A percentile compares a stretch with the other conserved stretches of the same genome.
These are phyloP conservation scores for Akanthomyces lecanii DNA, from an alignment of 2,329 filamentous ascomycete species.

Conservation along the genomic window DNA sequence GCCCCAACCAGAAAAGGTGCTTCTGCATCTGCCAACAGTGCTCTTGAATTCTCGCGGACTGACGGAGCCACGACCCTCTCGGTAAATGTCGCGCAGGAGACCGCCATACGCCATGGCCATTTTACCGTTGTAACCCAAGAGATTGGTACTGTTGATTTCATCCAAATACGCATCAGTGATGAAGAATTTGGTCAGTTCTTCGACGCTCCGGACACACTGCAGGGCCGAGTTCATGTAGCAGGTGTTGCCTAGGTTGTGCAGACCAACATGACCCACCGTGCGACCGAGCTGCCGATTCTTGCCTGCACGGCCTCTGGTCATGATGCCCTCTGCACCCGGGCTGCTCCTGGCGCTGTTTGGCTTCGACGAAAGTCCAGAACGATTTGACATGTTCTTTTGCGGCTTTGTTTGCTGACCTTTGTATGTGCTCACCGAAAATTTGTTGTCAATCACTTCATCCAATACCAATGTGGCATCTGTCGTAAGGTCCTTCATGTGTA, in stretches of 20 bases:
- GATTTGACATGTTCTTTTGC: constrained; percentile 32
- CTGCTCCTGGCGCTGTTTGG: constrained; percentile 63
- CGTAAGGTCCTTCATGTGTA: constrained; percentile 64
- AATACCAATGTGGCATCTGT: constrained; percentile 74
- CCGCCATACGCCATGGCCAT: constrained; percentile 81
- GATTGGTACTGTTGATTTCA: constrained; percentile 83
- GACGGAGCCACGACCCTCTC: constrained; percentile 63
- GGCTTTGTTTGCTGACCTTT: constrained; percentile 30
- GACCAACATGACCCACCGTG: constrained; percentile 71
- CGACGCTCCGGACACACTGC: constrained; percentile 89
- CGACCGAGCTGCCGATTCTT: constrained; percentile 67
- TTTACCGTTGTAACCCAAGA: constrained; percentile 77
- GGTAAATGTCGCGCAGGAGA: constrained; percentile 75
- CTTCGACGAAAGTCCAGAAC: constrained; percentile 27
- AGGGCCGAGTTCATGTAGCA: constrained; percentile 99
- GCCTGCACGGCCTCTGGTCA: constrained; percentile 68
- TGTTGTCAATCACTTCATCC: constrained; percentile 67
- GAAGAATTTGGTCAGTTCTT: constrained; percentile 92
- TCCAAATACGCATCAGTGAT: constrained; percentile 66
- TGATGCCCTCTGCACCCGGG: constrained; percentile 52
- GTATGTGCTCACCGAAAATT: constrained; percentile 54
- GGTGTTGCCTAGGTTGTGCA: constrained; percentile 91
- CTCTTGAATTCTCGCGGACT: constrained; percentile 78
- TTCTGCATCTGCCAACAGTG: constrained; percentile 73
- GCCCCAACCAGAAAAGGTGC: constrained; percentile 86